Evolutionary conservation across 1,284 basidiomycete genomes (phyloP), one percentile per base, ranked within the genome.

Genomic region (Ganoderma sinense): DNA sequence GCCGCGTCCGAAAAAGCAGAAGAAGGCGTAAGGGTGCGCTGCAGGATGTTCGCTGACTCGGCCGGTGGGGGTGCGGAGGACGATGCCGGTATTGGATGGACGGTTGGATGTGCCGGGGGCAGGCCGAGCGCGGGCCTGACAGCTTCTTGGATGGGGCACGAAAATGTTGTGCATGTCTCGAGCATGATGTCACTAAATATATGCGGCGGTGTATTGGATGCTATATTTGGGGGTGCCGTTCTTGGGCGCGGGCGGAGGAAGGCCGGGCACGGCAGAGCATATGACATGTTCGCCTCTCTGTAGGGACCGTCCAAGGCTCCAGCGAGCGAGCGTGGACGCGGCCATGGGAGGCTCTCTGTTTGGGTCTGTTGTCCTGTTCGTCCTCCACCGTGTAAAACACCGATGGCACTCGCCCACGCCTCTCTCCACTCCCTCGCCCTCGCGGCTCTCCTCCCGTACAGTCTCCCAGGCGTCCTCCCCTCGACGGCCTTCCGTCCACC

Each of bases 1-100:
- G 81, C 93, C 93, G 64, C 85, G 87, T 75, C 76, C 87, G 65
- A 94, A 94, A 82, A 94, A 91, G 87, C 86, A 77, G 83, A 83
- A 78, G 80, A 88, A 88, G 77, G 87, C 87, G 73, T 93, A 86
- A 82, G 73, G 66, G 48, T 56, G 56, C 39, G 63, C 45, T 36
- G 40, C 66, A n/a, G 45, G 18, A 48, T 48, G 45, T n/a, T 8
- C 20, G 45, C 10, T 23, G 45, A n/a, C 45, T 48, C 45, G 20
- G n/a, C 20, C 18, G 45, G n/a, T 7, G 45, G 43, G 18, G 43
- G 43, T 14, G 40, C 18, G 18, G 43, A 45, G 43, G 43, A 20
- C 7, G 16, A 4, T 45, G 43, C 43, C 43, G 43, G 43, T 18
- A 20, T 20, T 45, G 40, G 40, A 41, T 20, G 18, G 43, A 45